phyloP scores from a whole-genome alignment of 495 filamentous ascomycete genomes.

The Xylaria longipes region DNA sequence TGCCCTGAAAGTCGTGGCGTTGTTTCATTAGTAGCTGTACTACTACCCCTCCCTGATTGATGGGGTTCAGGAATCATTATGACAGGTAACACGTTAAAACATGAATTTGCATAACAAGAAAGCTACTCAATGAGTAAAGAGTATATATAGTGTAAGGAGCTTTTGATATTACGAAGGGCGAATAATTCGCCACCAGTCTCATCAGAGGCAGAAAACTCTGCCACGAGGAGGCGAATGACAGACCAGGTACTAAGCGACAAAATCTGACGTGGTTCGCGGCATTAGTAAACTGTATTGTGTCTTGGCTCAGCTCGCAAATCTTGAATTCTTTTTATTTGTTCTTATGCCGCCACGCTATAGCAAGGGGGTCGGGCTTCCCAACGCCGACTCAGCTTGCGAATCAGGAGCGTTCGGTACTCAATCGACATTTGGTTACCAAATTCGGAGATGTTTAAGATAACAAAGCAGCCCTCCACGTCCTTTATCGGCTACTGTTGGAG shows the following conservation, averaged over 20 bases:
- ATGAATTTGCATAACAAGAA: neutral
- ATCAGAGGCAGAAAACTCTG: neutral
- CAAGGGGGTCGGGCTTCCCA: neutral
- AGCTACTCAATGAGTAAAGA: neutral
- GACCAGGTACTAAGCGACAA: neutral
- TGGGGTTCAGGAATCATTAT: neutral
- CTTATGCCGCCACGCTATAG: neutral
- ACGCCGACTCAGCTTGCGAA: neutral
- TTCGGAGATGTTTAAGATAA: neutral
- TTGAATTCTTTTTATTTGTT: neutral
- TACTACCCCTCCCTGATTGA: neutral
- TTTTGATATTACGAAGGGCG: neutral
- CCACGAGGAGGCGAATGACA: neutral
- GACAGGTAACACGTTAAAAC: neutral
- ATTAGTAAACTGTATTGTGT: neutral
- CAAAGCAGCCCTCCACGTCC: neutral
- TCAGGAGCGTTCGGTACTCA: neutral
- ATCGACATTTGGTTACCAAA: neutral
- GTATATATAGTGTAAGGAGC: neutral
- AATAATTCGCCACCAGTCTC: neutral
- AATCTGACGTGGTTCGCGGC: neutral
- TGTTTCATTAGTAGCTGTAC: neutral
- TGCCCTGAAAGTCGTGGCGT: neutral
- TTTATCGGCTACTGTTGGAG: neutral
- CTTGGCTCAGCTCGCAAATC: neutral